A percentile compares a stretch with the other conserved stretches of the same genome.
Conservation (phyloP, 768 basidiomycete species). For the Termitomyces sp. region DNA sequence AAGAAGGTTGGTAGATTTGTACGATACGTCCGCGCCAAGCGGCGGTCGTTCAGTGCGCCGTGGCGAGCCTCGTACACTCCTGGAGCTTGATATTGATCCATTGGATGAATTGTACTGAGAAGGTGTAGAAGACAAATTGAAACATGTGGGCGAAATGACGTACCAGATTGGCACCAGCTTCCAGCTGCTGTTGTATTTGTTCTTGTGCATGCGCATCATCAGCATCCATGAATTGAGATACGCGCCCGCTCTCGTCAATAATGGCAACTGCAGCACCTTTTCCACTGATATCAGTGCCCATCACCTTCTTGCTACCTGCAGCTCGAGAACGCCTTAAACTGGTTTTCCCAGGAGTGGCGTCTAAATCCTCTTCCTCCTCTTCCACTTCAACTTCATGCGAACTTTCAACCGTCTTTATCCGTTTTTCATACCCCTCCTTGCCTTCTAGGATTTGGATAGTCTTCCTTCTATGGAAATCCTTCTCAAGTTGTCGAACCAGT, state of each 20-base stretch:
- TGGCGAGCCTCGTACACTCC: constrained; percentile 68
- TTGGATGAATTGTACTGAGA: constrained; percentile 58
- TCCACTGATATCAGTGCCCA: not conserved
- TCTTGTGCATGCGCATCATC: constrained; percentile 79
- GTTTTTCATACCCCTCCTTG: constrained; percentile 32
- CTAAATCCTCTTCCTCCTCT: constrained; percentile 44
- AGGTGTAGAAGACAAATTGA: not conserved
- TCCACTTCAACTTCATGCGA: constrained; percentile 25
- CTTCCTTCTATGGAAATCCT: constrained; percentile 75
- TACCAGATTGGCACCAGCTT: constrained; percentile 69
- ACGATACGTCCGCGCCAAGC: constrained; percentile 33
- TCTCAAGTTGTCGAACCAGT: constrained; percentile 76
- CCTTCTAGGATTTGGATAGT: constrained; percentile 88
- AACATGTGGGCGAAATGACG: constrained; percentile 18
- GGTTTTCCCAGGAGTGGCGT: constrained; percentile 55
- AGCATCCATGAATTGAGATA: constrained; percentile 87
- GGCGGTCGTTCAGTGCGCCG: constrained; percentile 47
- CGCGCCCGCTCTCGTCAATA: constrained; percentile 46
- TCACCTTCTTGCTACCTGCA: constrained; percentile 21
- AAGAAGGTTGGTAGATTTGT: constrained; percentile 37
- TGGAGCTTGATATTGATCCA: constrained; percentile 55
- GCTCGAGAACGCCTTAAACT: constrained; percentile 33
- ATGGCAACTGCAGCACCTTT: constrained; percentile 21
- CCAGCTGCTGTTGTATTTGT: constrained; percentile 83
- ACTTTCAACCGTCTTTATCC: constrained; percentile 19